These are phyloP conservation scores for Phytopythium vexans DNA, from an alignment of 352 stramenopile species.

Conservation along the genomic window DNA sequence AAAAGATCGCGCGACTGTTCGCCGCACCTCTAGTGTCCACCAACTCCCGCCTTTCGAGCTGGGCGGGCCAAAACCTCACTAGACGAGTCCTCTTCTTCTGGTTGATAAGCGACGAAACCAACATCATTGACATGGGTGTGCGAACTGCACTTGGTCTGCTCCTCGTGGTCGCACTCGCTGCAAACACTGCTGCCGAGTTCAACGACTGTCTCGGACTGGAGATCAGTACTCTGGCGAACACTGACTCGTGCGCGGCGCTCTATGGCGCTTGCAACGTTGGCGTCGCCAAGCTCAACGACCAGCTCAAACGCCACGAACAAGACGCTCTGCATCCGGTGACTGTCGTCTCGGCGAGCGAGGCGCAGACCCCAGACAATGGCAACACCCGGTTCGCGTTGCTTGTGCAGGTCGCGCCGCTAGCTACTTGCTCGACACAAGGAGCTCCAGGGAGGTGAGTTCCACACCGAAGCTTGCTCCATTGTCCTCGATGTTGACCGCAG, in stretches of 20 bases:
- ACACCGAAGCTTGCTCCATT: background rate
- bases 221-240: conserved; percentile 29
- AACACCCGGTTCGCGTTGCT: conserved; percentile 51
- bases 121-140: background rate
- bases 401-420: conserved; percentile 46
- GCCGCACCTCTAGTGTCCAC: too few relatives aligned
- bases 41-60: too few relatives aligned
- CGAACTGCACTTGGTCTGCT: conserved; percentile 1
- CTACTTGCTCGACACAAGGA: conserved; percentile 17
- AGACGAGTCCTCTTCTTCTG: background rate
- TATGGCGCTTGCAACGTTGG: conserved; percentile 44
- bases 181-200: conserved; percentile 20
- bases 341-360: conserved; percentile 64
- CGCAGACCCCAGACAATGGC: conserved; percentile 26
- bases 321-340: conserved; percentile 44
- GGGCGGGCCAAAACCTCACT: too few relatives aligned
- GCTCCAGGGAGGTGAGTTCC: background rate
- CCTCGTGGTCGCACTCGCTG: conserved; percentile 3
- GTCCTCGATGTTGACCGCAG: background rate
- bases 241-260: conserved; percentile 30
- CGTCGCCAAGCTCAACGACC: conserved; percentile 48
- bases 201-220: conserved; percentile 58
- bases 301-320: conserved; percentile 20
- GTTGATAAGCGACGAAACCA: background rate
- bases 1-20: too few relatives aligned